A percentile compares a stretch with the other conserved stretches of the same genome.
phyloP scores from a whole-genome alignment of 2,329 filamentous ascomycete genomes.

The Arthroderma sp. region DNA sequence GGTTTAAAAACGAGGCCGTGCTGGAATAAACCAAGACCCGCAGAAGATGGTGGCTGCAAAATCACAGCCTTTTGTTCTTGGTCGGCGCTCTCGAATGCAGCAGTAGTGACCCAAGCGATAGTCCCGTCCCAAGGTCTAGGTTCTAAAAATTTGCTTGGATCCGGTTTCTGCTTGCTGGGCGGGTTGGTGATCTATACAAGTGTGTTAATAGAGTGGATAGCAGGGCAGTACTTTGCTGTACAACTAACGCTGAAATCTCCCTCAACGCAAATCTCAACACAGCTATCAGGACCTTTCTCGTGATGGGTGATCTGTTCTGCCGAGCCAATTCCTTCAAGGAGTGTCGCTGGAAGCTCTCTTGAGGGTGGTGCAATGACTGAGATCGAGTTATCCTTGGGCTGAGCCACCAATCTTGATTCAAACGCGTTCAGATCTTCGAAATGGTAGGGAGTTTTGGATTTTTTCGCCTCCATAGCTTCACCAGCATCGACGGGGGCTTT shows the following conservation, averaged over 20 bases:
- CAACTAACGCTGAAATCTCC: neutral
- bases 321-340: constrained; percentile 10
- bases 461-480: no score
- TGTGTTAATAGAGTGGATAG: neutral
- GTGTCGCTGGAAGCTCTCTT: neutral
- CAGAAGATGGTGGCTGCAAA: neutral
- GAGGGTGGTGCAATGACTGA: neutral
- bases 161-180: neutral
- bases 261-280: neutral
- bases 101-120: constrained; percentile 6
- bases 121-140: constrained; percentile 10
- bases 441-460: neutral
- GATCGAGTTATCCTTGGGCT: neutral
- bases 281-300: neutral
- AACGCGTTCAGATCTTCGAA: constrained; percentile 2
- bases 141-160: neutral
- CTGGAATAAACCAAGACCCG: constrained; percentile 4
- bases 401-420: neutral
- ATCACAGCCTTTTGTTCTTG: neutral
- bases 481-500: no score
- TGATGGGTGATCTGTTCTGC: constrained; percentile 6
- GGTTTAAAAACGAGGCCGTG: constrained; percentile 22
- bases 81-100: neutral
- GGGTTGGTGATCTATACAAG: neutral
- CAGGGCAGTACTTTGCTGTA: neutral